A percentile compares a stretch with the other conserved stretches of the same genome.
Evolutionary conservation across 78 protist species (phyloP).

Genomic region (Cavenderia fasciculata): DNA sequence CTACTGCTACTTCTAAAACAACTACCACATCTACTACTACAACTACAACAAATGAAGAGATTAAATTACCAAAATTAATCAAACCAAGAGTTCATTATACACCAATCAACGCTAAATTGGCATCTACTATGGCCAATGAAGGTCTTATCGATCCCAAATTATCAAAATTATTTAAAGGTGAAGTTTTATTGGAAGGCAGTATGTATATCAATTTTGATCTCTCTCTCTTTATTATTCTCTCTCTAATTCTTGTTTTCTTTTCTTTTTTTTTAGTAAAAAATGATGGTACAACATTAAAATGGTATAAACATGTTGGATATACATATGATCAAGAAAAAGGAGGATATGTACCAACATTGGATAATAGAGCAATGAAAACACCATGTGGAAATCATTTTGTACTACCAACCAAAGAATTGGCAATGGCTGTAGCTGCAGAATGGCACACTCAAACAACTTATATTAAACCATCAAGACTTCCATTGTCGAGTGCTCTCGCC

Average conservation of each 20-base stretch:
- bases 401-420: slow-evolving; percentile 59
- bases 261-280: slow-evolving; percentile 16
- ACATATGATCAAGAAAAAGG: not conserved
- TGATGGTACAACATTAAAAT: slow-evolving; percentile 71
- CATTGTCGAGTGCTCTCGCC: slow-evolving; percentile 45
- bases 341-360: slow-evolving; percentile 29
- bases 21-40: not conserved
- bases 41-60: not conserved
- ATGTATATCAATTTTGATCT: not conserved
- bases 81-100: no score
- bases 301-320: slow-evolving; percentile 48
- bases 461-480: slow-evolving; percentile 51
- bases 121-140: not conserved
- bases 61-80: not conserved
- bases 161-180: slow-evolving; percentile 19
- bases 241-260: no score
- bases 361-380: slow-evolving; percentile 59
- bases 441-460: slow-evolving; percentile 29
- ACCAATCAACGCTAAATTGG: not conserved
- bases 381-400: not conserved
- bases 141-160: not conserved
- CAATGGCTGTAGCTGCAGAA: slow-evolving; percentile 52
- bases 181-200: slow-evolving; percentile 10
- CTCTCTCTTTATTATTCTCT: no score
- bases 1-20: not conserved